Evolutionary conservation across 495 filamentous ascomycete genomes (phyloP), one percentile per base, ranked within the genome.

Genomic region (Hypoxylon trugodes): DNA sequence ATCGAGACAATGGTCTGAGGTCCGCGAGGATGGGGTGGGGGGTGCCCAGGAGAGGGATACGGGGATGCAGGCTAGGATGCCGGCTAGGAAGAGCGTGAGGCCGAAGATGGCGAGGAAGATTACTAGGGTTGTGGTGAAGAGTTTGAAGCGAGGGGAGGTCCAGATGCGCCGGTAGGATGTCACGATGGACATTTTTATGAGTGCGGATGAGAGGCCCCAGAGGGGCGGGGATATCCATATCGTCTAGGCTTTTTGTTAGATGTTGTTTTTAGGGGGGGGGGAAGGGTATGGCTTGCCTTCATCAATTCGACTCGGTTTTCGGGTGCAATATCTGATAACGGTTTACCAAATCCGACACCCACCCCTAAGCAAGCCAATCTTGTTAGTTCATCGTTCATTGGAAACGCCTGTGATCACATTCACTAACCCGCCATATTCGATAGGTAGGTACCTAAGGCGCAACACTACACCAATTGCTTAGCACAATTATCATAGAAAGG

Each of bases 121-220:
- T 37, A 76, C 55, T 1, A 68, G 32, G n/a, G n/a, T n/a, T 19
- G 48, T 15, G 24, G 53, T 66, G 37, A 61, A 24, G 5, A 49
- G 26, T 6, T 49, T 52, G 52, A 74, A 72, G 25, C 54, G 64
- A 26, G 30, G 22, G 51, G 58, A 40, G 15, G 69, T 59, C 64
- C 65, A 74, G 61, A 74, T 70, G 32, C 72, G 72, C 10, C 69
- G 46, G 57, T 74, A 74, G n/a, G 71, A 69, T 18, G 69, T 41
- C 15, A 74, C 48, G 21, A 74, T 68, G 36, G 72, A 72, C 50
- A 69, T 59, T 43, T 74, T 74, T 47, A 65, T 38, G 0, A 65
- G 32, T 0, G 48, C 25, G 24, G 61, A 59, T 8, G 54, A 59
- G 55, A 65, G 54, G 18, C 61, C 61, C 61, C 61, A 65, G 54